Percentiles rank a stretch among this genome's conserved stretches.
phyloP scores from a whole-genome alignment of 108 stramenopile species.

The Cyclotella kingstonii region DNA sequence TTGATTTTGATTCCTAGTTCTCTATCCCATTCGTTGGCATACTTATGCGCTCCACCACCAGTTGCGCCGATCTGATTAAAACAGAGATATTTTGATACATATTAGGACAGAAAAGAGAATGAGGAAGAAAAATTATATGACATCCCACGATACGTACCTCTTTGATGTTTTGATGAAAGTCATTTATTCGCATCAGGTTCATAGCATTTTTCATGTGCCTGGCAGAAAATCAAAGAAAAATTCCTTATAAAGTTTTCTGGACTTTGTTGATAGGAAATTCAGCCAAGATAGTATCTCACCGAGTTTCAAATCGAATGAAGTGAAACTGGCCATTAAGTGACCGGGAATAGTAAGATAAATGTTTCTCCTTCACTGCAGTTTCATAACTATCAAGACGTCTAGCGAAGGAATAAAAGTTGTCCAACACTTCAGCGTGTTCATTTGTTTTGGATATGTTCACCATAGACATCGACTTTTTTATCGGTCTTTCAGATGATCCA shows the following conservation, averaged over 20 bases:
- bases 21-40: conserved; percentile 77
- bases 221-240: not conserved
- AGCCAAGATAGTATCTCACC: too few relatives aligned
- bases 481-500: conserved; percentile 19
- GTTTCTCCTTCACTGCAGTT: conserved; percentile 83
- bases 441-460: conserved; percentile 54
- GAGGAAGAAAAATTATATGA: not conserved
- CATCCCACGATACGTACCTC: conserved; percentile 58
- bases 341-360: conserved; percentile 85
- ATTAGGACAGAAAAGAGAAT: conserved; percentile 7
- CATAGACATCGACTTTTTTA: conserved; percentile 65
- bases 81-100: not conserved
- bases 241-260: not conserved
- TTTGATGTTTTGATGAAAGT: conserved; percentile 74
- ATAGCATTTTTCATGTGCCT: conserved; percentile 88
- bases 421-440: conserved; percentile 69
- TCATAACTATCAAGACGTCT: conserved; percentile 63
- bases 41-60: conserved; percentile 98
- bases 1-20: conserved; percentile 85
- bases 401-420: conserved; percentile 84
- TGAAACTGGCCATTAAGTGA: conserved; percentile 92
- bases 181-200: conserved; percentile 80
- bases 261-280: too few relatives aligned
- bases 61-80: conserved; percentile 50
- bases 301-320: conserved; percentile 96